phyloP scores from a whole-genome alignment of 2,329 filamentous ascomycete species.

The Epichloe sylvatica region DNA sequence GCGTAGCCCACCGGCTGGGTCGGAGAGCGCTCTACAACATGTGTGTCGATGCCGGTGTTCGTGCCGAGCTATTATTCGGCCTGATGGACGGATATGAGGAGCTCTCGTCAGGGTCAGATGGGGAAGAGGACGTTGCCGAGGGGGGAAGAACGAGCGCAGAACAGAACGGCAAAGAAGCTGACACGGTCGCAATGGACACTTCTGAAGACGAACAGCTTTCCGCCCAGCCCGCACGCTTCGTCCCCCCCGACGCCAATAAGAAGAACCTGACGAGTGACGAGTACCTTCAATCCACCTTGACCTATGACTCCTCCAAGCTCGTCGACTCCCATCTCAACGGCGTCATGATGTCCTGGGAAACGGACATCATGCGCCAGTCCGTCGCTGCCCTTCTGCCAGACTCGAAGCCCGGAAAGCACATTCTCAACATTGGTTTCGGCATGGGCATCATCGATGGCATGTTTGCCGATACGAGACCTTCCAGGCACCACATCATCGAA shows the following conservation, averaged over 20 bases:
- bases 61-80: constrained; percentile 76
- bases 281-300: constrained; percentile 55
- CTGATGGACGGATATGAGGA: constrained; percentile 70
- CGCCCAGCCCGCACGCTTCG: constrained; percentile 9
- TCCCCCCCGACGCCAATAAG: constrained; percentile 23
- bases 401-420: constrained; percentile 39
- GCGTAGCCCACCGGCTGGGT: constrained; percentile 60
- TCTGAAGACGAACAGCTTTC: constrained; percentile 16
- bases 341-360: constrained; percentile 92
- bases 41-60: constrained; percentile 78
- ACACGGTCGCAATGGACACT: constrained; percentile 14
- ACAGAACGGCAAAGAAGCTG: constrained; percentile 15
- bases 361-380: constrained; percentile 67
- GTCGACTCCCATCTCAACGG: constrained; percentile 66
- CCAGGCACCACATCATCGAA: constrained; percentile 71
- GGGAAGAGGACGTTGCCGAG: constrained; percentile 30
- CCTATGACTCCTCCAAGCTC: constrained; percentile 51
- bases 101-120: constrained; percentile 44
- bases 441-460: constrained; percentile 80
- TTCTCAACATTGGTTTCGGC: constrained; percentile 79
- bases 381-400: constrained; percentile 50
- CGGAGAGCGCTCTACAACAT: constrained; percentile 60
- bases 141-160: constrained; percentile 15
- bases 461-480: constrained; percentile 54
- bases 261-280: constrained; percentile 46